phyloP scores from a whole-genome alignment of 2,329 filamentous ascomycete species.

The Alternaria sp. region DNA sequence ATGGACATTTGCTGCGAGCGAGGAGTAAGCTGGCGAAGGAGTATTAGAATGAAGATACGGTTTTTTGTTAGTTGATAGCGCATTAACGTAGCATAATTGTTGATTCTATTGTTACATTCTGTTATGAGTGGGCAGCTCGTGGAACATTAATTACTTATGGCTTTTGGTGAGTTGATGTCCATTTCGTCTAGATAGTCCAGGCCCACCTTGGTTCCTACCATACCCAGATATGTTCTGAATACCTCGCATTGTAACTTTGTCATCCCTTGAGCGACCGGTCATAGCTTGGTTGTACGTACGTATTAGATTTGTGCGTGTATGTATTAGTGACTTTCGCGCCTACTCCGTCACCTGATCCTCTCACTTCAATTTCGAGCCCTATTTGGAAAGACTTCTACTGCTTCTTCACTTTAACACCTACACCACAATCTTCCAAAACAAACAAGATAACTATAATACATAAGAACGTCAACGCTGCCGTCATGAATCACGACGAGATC shows the following conservation, averaged over 20 bases:
- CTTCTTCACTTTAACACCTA: not conserved
- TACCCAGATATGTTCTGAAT: too few species aligned
- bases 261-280: too few species aligned
- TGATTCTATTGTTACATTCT: not conserved
- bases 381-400: not conserved
- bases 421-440: not conserved
- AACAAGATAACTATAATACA: not conserved
- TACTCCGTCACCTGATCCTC: not conserved
- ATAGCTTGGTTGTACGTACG: too few species aligned
- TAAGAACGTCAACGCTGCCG: not conserved
- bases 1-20: slow-evolving; percentile 51
- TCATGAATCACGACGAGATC: not conserved
- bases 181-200: too few species aligned
- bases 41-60: slow-evolving; percentile 22
- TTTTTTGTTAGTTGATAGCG: not conserved
- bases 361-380: not conserved
- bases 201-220: too few species aligned
- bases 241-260: too few species aligned
- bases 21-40: slow-evolving; percentile 53
- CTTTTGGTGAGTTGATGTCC: too few species aligned
- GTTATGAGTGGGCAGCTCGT: too few species aligned
- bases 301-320: too few species aligned
- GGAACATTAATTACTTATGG: too few species aligned
- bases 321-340: not conserved
- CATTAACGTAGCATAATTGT: slow-evolving; percentile 3